Base-by-base conservation (phyloP, 2,329 filamentous ascomycete species). In the Fusarium dimerum region DNA sequence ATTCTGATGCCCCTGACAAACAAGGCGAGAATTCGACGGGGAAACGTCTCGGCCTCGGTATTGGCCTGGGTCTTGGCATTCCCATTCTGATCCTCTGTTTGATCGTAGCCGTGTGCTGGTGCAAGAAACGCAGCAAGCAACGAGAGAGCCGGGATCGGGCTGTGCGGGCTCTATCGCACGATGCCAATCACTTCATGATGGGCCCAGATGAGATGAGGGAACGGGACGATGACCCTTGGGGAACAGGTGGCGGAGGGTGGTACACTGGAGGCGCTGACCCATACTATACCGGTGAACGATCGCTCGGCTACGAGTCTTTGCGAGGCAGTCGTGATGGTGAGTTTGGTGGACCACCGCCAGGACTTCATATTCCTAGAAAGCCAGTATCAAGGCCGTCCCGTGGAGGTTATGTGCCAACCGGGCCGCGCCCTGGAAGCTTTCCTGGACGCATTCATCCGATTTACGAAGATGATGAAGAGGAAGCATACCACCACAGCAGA, bases 1-100 rank as follows among this genome's bases (percentile, higher is more conserved):
- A 57, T 48, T 58, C 42, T 36, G 51, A 60, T 40, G 66, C 64
- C 1, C 66, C 69, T 9, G 62, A 55, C n/a, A 55, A 63, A 8
- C 45, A 55, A 3, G 47, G 43, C 11, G 54, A 50, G 16, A 50
- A 61, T 4, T 52, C 60, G 9, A 63, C 59, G 36, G 63, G 57
- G 38, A 69, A 57, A 50, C 60, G 59, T 2, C 61, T 60, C 8
- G 57, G 57, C 2, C 57, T 60, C 13, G 57, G 57, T 3, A 55
- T 87, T 1, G 86, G 87, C 2, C 69, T 91, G 2, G 87, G 57
- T 5, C 57, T 87, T 1, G 86, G 87, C 2, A 69, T 91, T 2
- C 87, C 81, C 2, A 63, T 83, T 3, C 55, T 84, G 9, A 68
- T 75, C 1, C 70, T 78, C 1, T 57, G 79, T 2, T 20, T 82